A percentile compares a stretch with the other conserved stretches of the same genome.
phyloP scores from a whole-genome alignment of 805 yeast species.

The Vanderwaltozyma verrucispora region DNA sequence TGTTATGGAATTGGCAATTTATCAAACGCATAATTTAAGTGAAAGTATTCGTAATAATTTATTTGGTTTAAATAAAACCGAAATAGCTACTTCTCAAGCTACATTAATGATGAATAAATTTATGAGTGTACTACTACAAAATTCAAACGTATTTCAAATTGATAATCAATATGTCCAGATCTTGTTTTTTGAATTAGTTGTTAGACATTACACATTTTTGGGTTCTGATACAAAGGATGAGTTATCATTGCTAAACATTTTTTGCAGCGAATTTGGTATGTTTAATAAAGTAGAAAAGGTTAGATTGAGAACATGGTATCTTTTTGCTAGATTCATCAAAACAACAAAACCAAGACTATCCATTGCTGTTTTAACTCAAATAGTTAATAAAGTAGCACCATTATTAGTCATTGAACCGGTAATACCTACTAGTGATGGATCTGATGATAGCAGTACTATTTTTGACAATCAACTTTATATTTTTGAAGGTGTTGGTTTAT shows the following conservation, averaged over 20 bases:
- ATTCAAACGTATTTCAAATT: slow-evolving; percentile 33
- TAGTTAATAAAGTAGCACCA: slow-evolving; percentile 51
- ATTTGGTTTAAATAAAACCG: slow-evolving; percentile 58
- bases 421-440: slow-evolving; percentile 25
- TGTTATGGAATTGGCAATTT: slow-evolving; percentile 75
- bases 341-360: slow-evolving; percentile 58
- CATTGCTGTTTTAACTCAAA: slow-evolving; percentile 39
- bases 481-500: slow-evolving; percentile 77
- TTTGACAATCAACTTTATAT: slow-evolving; percentile 75
- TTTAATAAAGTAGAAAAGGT: slow-evolving; percentile 67
- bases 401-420: slow-evolving; percentile 45
- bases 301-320: slow-evolving; percentile 80
- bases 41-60: slow-evolving; percentile 72
- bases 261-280: slow-evolving; percentile 72
- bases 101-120: slow-evolving; percentile 34
- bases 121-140: slow-evolving; percentile 20
- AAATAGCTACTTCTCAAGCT: slow-evolving; percentile 57
- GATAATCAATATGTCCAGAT: slow-evolving; percentile 78
- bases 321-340: slow-evolving; percentile 74
- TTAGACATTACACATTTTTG: slow-evolving; percentile 60
- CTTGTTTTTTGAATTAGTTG: slow-evolving; percentile 72
- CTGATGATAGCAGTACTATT: slow-evolving; percentile 34
- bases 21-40: slow-evolving; percentile 65
- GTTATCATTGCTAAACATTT: slow-evolving; percentile 60
- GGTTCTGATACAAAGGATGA: slow-evolving; percentile 33